A percentile compares a stretch with the other conserved stretches of the same genome.
phyloP scores from a whole-genome alignment of 345 rosid genomes.

The Salix udensis region DNA sequence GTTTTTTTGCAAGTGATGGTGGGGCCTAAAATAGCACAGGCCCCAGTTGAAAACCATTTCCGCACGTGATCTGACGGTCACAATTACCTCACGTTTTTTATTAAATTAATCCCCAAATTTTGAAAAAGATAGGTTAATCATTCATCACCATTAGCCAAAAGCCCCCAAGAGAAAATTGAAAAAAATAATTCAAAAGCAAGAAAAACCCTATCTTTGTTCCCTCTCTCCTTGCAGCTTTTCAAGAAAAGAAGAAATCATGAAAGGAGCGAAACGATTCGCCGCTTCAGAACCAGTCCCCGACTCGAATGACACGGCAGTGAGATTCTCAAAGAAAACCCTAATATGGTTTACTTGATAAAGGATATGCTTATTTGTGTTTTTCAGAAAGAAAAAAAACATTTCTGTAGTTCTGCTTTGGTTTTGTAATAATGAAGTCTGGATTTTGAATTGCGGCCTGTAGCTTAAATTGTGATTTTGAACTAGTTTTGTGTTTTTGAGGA shows the following conservation, averaged over 20 bases:
- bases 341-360: not conserved
- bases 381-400: not conserved
- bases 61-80: constrained; percentile 47
- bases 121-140: not conserved
- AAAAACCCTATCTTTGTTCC: not conserved
- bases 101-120: constrained; percentile 3
- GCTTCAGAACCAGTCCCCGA: constrained; percentile 45
- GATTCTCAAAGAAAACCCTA: constrained; percentile 33
- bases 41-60: constrained; percentile 29
- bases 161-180: not conserved
- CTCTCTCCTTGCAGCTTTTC: constrained; percentile 1
- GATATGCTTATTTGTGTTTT: not conserved
- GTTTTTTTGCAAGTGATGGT: not conserved
- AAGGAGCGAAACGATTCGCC: constrained; percentile 64
- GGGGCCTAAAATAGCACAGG: constrained; percentile 3
- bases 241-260: constrained; percentile 36
- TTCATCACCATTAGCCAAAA: not conserved
- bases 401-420: not conserved
- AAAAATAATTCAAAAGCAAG: not conserved
- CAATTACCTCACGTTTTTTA: not conserved
- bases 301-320: constrained; percentile 55
- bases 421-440: not conserved
- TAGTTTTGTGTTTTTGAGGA: not conserved
- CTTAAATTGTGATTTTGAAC: not conserved
- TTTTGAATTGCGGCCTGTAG: not conserved